Evolutionary conservation across 352 stramenopile genomes (phyloP), one percentile per base, ranked within the genome.

Genomic region (Peronospora tabacina): DNA sequence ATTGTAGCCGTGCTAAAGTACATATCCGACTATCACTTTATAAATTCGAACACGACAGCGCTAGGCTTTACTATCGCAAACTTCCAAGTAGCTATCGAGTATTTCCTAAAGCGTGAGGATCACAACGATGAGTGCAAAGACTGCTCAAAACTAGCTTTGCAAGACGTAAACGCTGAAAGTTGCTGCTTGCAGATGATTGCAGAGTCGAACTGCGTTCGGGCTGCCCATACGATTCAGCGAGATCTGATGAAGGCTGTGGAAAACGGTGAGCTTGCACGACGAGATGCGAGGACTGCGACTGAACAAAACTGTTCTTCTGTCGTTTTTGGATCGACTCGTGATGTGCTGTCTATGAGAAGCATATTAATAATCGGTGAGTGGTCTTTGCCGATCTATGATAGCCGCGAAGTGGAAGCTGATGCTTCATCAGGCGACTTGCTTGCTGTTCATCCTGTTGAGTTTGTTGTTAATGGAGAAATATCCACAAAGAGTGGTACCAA

Each of bases 1-100:
- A 66, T 91, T 39, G 61, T 45, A 1, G 61, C 80, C 0, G 63
- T 85, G 44, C 54, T 91, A 16, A 61, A 68, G 59, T 91, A 89
- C 65, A 85, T 89, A 16, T 44, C 20, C 20, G 20, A 22, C 20
- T 22, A 22, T 4, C 20, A 22, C 20, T 22, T 22, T 4, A 22
- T 22, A 4, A 22, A 22, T 4, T 22, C 4, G 20, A 22, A 22
- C 4, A 22, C 20, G 20, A 22, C 20, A 22, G 20, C 20, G 20
- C 20, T 22, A 22, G 20, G 20, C 20, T 22, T 22, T 4, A 22
- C 20, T 22, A 22, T 22, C 20, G 20, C 20, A 22, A 22, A 22
- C 20, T 22, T 22, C 4, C 20, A 22, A 22, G 20, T 22, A 4
- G 20, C 20, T 22, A 22, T 22, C 20, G 20, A 22, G 20, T 22